phyloP scores from a whole-genome alignment of 2,329 filamentous ascomycete species.

The Fusarium annulatum region DNA sequence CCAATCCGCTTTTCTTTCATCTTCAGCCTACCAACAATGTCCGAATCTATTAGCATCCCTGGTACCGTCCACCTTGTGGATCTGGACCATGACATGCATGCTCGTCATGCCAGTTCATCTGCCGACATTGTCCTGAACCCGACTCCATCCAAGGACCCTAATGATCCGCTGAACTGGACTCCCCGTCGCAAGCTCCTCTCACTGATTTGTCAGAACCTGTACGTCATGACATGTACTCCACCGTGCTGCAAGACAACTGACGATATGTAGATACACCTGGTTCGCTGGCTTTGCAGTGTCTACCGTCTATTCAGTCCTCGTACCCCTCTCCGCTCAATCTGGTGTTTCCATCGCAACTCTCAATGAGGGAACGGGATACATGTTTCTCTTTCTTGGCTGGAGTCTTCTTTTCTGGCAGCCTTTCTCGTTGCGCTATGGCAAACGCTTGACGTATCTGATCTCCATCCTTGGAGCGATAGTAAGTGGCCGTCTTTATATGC shows the following conservation, averaged over 20 bases:
- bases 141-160: conserved; percentile 59
- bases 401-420: conserved; percentile 60
- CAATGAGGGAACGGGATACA: conserved; percentile 53
- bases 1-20: background rate
- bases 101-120: conserved; percentile 46
- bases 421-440: conserved; percentile 58
- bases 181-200: conserved; percentile 42
- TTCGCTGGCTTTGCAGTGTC: conserved; percentile 54
- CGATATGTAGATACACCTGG: conserved; percentile 47
- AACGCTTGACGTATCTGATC: conserved; percentile 53
- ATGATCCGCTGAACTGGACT: conserved; percentile 65
- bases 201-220: conserved; percentile 46
- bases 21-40: background rate
- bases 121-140: conserved; percentile 62
- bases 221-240: background rate
- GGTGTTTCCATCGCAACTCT: conserved; percentile 49
- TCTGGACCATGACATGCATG: conserved; percentile 47
- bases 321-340: conserved; percentile 48
- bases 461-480: conserved; percentile 49
- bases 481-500: background rate
- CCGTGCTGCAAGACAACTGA: rapidly evolving
- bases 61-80: conserved; percentile 56
- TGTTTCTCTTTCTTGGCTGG: conserved; percentile 59
- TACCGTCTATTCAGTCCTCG: conserved; percentile 52
- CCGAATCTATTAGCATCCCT: conserved; percentile 40